phyloP scores from a whole-genome alignment of 345 rosid genomes.

The Syzygium aromaticum region DNA sequence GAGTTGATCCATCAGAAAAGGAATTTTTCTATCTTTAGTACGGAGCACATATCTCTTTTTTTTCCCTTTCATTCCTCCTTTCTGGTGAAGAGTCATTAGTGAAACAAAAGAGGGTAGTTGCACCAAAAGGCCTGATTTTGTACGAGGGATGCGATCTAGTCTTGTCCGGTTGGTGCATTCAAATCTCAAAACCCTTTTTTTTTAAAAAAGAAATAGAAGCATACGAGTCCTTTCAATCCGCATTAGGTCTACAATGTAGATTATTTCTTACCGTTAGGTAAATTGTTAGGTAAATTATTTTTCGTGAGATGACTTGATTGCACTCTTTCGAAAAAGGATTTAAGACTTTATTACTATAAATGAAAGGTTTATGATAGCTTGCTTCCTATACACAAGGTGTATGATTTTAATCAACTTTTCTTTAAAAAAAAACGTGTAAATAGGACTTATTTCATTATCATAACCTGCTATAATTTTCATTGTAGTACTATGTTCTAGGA shows the following conservation, averaged over 20 bases:
- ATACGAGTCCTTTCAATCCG: neutral
- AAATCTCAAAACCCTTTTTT: neutral
- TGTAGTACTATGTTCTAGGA: neutral
- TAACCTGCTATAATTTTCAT: neutral
- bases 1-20: neutral
- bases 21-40: neutral
- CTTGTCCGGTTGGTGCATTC: neutral
- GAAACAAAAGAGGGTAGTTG: neutral
- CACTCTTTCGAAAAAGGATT: neutral
- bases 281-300: neutral
- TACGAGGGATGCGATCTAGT: neutral
- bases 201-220: neutral
- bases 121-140: neutral
- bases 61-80: neutral
- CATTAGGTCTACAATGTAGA: neutral
- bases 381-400: neutral
- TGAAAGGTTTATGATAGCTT: neutral
- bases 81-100: neutral
- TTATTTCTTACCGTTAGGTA: neutral
- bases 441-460: neutral
- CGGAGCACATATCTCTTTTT: neutral
- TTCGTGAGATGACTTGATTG: neutral
- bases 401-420: neutral
- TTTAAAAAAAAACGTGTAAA: neutral
- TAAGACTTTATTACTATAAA: neutral